Conservation (phyloP, 495 filamentous ascomycete species). For the Delitschia confertaspora region DNA sequence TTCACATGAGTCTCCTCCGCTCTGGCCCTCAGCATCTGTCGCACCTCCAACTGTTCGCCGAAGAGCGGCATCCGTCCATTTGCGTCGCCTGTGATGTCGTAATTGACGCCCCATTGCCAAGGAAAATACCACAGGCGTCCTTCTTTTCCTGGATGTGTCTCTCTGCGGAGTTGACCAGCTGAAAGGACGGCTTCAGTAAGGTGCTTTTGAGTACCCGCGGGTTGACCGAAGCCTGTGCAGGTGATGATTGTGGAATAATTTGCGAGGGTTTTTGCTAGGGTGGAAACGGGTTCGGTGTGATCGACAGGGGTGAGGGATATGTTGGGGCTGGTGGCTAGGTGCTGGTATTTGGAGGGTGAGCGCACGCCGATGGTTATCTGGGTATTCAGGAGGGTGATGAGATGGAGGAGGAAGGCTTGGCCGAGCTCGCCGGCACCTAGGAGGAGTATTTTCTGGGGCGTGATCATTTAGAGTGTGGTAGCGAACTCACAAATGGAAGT, state of each 20-base stretch:
- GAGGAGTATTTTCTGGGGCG: conserved; percentile 47
- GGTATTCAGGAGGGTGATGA: conserved; percentile 35
- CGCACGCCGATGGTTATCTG: conserved; percentile 46
- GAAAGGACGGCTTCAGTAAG: conserved; percentile 43
- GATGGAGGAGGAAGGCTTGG: conserved; percentile 41
- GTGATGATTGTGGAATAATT: conserved; percentile 46
- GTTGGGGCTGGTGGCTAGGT: conserved; percentile 32
- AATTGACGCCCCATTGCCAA: conserved; percentile 62
- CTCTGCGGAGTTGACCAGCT: conserved; percentile 31
- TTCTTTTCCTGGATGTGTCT: background rate
- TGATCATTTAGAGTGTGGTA: no score
- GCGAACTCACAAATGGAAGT: no score
- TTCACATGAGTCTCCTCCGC: conserved; percentile 28
- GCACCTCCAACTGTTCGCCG: conserved; percentile 52
- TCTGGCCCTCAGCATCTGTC: conserved; percentile 44
- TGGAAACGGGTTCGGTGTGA: conserved; percentile 34
- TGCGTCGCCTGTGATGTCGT: conserved; percentile 48
- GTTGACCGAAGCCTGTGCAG: conserved; percentile 46
- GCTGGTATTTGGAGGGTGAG: conserved; percentile 34
- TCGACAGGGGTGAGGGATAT: conserved; percentile 42
- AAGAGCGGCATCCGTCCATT: conserved; percentile 48
- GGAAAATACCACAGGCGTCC: conserved; percentile 47
- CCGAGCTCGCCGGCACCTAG: conserved; percentile 57
- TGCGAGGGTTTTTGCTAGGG: conserved; percentile 41
- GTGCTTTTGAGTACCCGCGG: conserved; percentile 44